Base-by-base conservation (phyloP, 306 rosid species). In the Medicago ruthenica region DNA sequence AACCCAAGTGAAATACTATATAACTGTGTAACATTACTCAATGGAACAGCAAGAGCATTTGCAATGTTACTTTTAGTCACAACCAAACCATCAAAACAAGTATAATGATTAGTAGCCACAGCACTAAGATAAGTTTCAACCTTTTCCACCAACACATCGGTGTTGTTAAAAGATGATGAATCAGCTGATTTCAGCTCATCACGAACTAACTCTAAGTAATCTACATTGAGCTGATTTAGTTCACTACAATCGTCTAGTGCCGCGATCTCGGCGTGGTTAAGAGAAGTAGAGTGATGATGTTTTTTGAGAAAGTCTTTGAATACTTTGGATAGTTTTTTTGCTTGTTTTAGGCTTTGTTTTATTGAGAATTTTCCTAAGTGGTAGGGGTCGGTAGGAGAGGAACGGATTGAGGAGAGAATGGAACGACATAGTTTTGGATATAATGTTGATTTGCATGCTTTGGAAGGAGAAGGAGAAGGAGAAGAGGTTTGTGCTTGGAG, bases 391-490 rank as follows among this genome's bases (percentile, higher is more conserved):
- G 90, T 82, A 0, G 95, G 90, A 0, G 94, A 82, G 70, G 81
- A 80, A 2, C 79, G 75, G 15, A 86, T 74, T 41, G 88, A 27
- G 41, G 93, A 89, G 62, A 90, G 79, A 11, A 93, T 83, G 14
- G 97, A 89, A 36, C 90, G 97, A 70, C 97, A 93, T 12, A 93
- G 93, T 77, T 88, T 90, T 2, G 96, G 98, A 76, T 87, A 90
- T 24, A 86, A 48, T 47, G 96, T 87, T 70, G 82, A 72, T 72
- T 85, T 83, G 78, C 98, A 92, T 1, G 85, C 84, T 9, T 89
- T 10, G 0, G 89, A 85, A 7, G 91, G 11, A 9, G 90, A 76
- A 2, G 51, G 8, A 6, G 85, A 13, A n/a, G 44, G 12, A 0
- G 67, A 27, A 3, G 41, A 41, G 36, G 36, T n/a, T 12, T 20